Evolutionary conservation across 495 filamentous ascomycete genomes (phyloP).

Genomic region (Neurospora sublineolata): DNA sequence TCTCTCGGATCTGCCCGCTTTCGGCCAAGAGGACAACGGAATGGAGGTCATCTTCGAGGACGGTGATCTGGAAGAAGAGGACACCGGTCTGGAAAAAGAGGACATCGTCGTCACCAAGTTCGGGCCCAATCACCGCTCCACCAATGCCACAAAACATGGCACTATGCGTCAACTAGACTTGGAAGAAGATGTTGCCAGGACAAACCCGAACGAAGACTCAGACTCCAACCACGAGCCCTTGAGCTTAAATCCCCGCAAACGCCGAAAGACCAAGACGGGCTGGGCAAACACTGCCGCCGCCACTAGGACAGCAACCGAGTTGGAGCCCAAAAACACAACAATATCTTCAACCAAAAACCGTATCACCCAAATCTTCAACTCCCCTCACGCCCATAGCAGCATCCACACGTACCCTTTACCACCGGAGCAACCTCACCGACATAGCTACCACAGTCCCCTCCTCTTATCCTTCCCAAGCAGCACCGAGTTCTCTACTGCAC

Average conservation of each 20-base stretch:
- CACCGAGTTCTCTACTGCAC: neutral
- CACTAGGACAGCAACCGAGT: neutral
- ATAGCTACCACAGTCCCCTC: conserved; percentile 29
- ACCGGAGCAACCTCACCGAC: conserved; percentile 11
- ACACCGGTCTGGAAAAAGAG: neutral
- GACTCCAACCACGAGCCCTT: neutral
- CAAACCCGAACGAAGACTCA: neutral
- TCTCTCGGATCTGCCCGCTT: neutral
- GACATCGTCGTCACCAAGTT: neutral
- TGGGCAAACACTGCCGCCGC: neutral
- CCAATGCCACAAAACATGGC: too few species aligned
- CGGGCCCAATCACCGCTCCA: neutral
- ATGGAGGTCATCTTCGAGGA: neutral
- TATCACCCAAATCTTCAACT: neutral
- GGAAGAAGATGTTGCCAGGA: neutral
- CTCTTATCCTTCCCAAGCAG: conserved; percentile 19
- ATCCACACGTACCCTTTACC: neutral
- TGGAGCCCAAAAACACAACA: neutral
- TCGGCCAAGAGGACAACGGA: neutral
- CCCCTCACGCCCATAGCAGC: neutral
- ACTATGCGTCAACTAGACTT: too few species aligned
- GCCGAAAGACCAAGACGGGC: neutral
- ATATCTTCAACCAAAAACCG: neutral
- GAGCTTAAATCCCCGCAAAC: neutral
- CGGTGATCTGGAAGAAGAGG: neutral